Evolutionary conservation across 805 yeast species (phyloP).

Genomic region (Blastobotrys terrestris): DNA sequence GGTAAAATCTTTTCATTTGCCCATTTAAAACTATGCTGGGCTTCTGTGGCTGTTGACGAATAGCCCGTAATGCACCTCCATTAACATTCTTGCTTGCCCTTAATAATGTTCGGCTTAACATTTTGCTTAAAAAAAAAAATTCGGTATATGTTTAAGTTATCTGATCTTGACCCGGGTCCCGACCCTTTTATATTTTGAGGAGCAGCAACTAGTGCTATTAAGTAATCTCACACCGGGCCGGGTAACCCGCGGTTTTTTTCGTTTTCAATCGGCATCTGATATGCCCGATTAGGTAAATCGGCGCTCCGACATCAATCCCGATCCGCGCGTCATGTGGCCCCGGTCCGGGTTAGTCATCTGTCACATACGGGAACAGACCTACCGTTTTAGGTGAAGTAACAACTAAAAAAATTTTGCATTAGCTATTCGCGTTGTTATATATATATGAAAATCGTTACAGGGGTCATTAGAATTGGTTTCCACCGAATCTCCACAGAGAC

Average conservation of each 20-base stretch:
- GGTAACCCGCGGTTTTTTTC: not conserved
- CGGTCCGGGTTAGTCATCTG: no score
- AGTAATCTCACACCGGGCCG: not conserved
- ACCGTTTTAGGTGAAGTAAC: no score
- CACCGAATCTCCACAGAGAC: not conserved
- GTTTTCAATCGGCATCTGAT: not conserved
- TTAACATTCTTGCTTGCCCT: not conserved
- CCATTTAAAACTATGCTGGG: not conserved
- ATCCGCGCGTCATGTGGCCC: no score
- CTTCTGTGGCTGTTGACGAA: not conserved
- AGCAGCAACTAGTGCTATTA: not conserved
- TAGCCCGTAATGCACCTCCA: not conserved
- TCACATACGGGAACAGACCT: no score
- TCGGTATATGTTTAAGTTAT: not conserved
- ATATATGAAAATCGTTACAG: no score
- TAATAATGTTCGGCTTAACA: not conserved
- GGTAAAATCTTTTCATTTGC: conserved; percentile 43
- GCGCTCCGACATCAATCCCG: not conserved
- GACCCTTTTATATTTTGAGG: not conserved
- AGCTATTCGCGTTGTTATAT: no score
- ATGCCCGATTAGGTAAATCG: not conserved
- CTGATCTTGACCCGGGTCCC: not conserved
- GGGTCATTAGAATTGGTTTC: not conserved
- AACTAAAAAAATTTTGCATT: no score
- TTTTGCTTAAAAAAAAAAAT: no score